Conservation (phyloP, 331 rosid species). For the Cucumis variabilis region DNA sequence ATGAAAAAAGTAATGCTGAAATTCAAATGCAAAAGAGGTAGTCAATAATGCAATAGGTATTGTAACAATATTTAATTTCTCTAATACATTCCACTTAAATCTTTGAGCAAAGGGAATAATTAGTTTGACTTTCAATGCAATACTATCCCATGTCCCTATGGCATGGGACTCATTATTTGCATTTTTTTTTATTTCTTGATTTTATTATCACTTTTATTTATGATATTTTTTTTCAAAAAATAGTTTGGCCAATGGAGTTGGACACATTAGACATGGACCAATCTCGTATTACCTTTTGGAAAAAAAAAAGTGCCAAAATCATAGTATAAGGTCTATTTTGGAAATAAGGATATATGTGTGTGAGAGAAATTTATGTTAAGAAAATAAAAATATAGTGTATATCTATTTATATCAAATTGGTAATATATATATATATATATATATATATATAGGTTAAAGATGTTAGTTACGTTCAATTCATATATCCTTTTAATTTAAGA, state of each 20-base stretch:
- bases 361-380: neutral
- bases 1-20: neutral
- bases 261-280: neutral
- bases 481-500: too few relatives aligned
- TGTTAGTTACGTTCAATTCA: too few relatives aligned
- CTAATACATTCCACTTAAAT: constrained; percentile 9
- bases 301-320: neutral
- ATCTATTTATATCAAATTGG: neutral
- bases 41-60: constrained; percentile 6
- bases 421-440: too few relatives aligned
- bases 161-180: neutral
- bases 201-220: neutral
- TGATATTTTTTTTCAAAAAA: neutral
- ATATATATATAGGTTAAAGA: too few relatives aligned
- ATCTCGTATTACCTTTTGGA: too few relatives aligned
- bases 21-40: neutral
- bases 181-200: neutral
- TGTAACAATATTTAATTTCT: neutral
- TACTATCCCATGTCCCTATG: neutral
- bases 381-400: neutral
- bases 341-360: neutral
- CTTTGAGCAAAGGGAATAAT: neutral
- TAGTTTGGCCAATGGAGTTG: neutral
- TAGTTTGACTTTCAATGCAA: constrained; percentile 16
- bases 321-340: neutral